Evolutionary conservation across 1,284 basidiomycete genomes (phyloP), one percentile per base, ranked within the genome.

Genomic region (Earliella scabrosa): DNA sequence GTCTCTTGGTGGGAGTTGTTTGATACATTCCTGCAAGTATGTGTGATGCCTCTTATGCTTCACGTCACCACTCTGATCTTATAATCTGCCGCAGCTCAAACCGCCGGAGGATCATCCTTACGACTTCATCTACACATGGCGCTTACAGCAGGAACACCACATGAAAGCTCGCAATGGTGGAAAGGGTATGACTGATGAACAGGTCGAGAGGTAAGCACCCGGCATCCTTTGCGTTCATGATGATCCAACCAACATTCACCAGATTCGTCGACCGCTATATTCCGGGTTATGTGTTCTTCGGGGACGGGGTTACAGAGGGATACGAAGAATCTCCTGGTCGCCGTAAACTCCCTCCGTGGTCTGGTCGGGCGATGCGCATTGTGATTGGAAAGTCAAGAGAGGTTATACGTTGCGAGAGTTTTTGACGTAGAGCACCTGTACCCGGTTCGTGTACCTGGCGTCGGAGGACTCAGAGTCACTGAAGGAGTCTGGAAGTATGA

Each of bases 161-260:
- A 95, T 97, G 93, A 96, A 94, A 70, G 77, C 81, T 0, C 69
- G 69, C 36, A 95, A 94, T 60, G 93, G 92, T 41, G 93, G 93
- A 4, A 77, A 77, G 43, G 94, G 94, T 3, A 96, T 97, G 95
- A 80, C 85, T 0, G 93, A 96, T 65, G 84, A 82, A 63, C 82
- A 81, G 67, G 92, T 97, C 26, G 85, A 83, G 68, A 73, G 71
- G 82, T 95, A 74, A 63, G 83, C 76, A 23, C 32, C 11, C 50
- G 10, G 49, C 20, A 39, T 11, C 44, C 38, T 27, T 52, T 20
- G 14, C 11, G 11, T 23, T 36, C 7, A 23, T 24, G 27, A 48
- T 39, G 7, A 51, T 24, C 50, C 61, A 14, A 44, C 40, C 13
- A 31, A 8, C n/a, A n/a, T n/a, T n/a, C n/a, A 44, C 10, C 64